Evolutionary conservation across 1,284 basidiomycete genomes (phyloP).

Genomic region (Peniophora sp.): DNA sequence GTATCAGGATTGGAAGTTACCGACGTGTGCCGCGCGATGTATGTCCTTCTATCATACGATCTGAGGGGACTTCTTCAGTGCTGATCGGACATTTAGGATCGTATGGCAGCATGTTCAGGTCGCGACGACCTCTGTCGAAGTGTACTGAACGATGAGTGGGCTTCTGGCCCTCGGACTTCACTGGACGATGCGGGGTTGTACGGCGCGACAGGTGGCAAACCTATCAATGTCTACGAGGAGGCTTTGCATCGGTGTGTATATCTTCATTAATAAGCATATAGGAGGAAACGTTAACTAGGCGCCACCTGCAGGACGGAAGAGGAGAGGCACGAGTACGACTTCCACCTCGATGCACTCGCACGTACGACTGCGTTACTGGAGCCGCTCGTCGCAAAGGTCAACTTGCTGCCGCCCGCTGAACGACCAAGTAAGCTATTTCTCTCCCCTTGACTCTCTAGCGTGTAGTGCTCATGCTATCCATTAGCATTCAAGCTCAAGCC

Average conservation of each 20-base stretch:
- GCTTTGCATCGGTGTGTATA: conserved; percentile 70
- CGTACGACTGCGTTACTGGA: conserved; percentile 91
- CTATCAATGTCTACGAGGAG: conserved; percentile 96
- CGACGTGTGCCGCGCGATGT: conserved; percentile 77
- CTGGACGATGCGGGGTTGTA: conserved; percentile 88
- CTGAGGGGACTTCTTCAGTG: not conserved
- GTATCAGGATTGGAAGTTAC: conserved; percentile 78
- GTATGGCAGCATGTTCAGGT: conserved; percentile 77
- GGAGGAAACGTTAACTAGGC: no score
- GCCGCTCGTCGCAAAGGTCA: conserved; percentile 87
- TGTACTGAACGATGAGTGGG: conserved; percentile 95
- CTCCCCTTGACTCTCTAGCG: no score
- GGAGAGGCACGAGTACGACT: conserved; percentile 98
- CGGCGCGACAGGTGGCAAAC: conserved; percentile 40
- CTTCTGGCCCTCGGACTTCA: conserved; percentile 92
- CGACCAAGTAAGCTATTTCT: conserved; percentile 26
- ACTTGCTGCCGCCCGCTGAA: conserved; percentile 77
- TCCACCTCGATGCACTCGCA: conserved; percentile 96
- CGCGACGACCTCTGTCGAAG: conserved; percentile 96
- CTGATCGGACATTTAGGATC: conserved; percentile 3
- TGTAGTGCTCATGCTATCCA: no score
- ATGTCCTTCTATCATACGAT: conserved; percentile 20
- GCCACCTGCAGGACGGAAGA: conserved; percentile 69
- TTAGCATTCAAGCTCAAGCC: conserved; percentile 83
- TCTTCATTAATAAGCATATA: no score